Percentiles rank a stretch among this genome's conserved stretches.
Evolutionary conservation across 31 red algal species (phyloP).

Genomic region (Porphyra umbilicalis): DNA sequence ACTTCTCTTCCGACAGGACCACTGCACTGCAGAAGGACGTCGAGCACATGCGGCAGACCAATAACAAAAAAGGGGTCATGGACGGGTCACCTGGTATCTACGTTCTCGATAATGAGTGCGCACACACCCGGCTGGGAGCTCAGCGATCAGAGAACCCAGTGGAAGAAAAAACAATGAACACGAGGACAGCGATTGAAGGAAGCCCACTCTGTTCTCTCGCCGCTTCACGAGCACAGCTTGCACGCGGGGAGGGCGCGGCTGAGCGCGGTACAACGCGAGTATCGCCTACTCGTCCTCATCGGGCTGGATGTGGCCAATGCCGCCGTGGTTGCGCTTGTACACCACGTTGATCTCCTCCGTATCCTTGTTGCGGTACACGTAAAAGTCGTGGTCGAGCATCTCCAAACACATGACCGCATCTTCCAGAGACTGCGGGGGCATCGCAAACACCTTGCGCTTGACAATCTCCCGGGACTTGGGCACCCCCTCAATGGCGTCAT

Average conservation of each 20-base stretch:
- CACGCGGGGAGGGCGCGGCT: too few relatives aligned
- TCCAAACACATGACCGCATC: constrained; percentile 88
- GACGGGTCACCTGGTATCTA: not conserved
- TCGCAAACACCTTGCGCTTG: constrained; percentile 72
- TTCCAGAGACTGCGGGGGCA: constrained; percentile 85
- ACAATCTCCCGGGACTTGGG: constrained; percentile 60
- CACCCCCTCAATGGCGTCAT: constrained; percentile 12
- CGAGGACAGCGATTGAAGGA: not conserved
- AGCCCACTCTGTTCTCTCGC: too few relatives aligned
- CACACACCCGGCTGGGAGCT: not conserved
- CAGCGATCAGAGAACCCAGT: too few relatives aligned
- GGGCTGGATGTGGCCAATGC: constrained; percentile 87
- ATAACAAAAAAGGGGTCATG: not conserved
- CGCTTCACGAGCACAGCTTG: too few relatives aligned
- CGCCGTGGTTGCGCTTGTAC: constrained; percentile 87
- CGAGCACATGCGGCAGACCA: too few relatives aligned
- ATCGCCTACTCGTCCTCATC: constrained; percentile 11
- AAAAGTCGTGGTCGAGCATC: constrained; percentile 90
- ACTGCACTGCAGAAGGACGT: too few relatives aligned
- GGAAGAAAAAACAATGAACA: too few relatives aligned
- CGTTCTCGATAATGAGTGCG: not conserved
- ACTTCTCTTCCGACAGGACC: too few relatives aligned
- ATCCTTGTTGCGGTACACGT: constrained; percentile 78
- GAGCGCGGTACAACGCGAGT: too few relatives aligned
- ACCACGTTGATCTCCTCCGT: constrained; percentile 80